A percentile compares a stretch with the other conserved stretches of the same genome.
Conservation (phyloP, 345 rosid genomes). For the Lepidium sativum region DNA sequence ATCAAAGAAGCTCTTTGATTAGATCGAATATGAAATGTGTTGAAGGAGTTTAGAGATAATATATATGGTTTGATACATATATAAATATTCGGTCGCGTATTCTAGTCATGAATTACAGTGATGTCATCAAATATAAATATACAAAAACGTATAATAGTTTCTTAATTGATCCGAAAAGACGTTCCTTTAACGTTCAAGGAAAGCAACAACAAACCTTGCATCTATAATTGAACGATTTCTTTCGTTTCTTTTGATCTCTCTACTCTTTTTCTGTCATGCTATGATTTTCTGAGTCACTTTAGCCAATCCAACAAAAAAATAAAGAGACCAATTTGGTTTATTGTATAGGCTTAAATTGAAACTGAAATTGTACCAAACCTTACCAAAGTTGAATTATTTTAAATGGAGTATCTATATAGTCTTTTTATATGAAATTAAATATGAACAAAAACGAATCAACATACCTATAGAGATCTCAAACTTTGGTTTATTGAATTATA, state of each 20-base stretch:
- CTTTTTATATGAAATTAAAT: background rate
- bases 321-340: background rate
- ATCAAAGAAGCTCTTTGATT: background rate
- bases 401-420: background rate
- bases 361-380: background rate
- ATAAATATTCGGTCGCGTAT: background rate
- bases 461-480: too few relatives aligned
- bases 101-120: constrained; percentile 5
- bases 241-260: background rate
- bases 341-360: background rate
- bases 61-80: constrained; percentile 1
- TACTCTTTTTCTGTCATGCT: background rate
- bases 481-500: background rate
- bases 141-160: background rate
- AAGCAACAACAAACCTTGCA: constrained; percentile 12
- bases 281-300: background rate
- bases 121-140: background rate
- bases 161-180: background rate
- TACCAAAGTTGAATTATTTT: background rate
- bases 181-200: constrained; percentile 15
- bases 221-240: background rate
- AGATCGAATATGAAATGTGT: background rate
- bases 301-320: background rate
- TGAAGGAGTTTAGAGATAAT: background rate
- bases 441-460: background rate